Evolutionary conservation across 495 filamentous ascomycete species (phyloP).

Genomic region (Penicillium tannophilum): DNA sequence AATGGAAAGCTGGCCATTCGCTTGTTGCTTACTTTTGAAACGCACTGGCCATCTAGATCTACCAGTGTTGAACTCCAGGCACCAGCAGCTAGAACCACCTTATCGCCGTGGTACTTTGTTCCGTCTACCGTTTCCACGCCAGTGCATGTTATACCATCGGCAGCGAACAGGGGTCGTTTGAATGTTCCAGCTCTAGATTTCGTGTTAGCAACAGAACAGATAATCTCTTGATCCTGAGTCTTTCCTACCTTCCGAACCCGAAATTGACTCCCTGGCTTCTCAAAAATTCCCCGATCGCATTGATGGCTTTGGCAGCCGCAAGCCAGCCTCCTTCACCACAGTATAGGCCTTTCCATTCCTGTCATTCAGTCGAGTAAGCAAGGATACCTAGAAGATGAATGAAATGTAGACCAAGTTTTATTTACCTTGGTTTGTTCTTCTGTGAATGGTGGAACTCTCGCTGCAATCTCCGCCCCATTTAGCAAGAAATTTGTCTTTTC

Average conservation of each 20-base stretch:
- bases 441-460: conserved; percentile 14
- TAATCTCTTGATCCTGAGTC: neutral
- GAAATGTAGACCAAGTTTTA: neutral
- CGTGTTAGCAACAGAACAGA: neutral
- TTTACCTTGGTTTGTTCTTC: conserved; percentile 20
- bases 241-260: conserved; percentile 20
- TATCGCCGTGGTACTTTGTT: conserved; percentile 36
- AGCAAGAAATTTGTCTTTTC: conserved; percentile 22
- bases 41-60: conserved; percentile 43
- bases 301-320: conserved; percentile 26
- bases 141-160: conserved; percentile 21
- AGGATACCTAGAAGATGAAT: neutral
- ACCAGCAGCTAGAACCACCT: conserved; percentile 39
- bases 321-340: conserved; percentile 25
- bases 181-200: conserved; percentile 19
- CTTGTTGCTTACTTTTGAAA: conserved; percentile 29
- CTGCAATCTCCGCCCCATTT: conserved; percentile 17
- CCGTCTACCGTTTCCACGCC: conserved; percentile 38
- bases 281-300: conserved; percentile 20
- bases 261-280: conserved; percentile 19
- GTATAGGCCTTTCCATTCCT: conserved; percentile 25
- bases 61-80: conserved; percentile 42
- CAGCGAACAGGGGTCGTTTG: conserved; percentile 17
- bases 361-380: neutral
- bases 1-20: neutral